Percentiles rank a stretch among this genome's conserved stretches.
phyloP scores from a whole-genome alignment of 2,329 filamentous ascomycete species.

The Zymoseptoria ardabiliae region DNA sequence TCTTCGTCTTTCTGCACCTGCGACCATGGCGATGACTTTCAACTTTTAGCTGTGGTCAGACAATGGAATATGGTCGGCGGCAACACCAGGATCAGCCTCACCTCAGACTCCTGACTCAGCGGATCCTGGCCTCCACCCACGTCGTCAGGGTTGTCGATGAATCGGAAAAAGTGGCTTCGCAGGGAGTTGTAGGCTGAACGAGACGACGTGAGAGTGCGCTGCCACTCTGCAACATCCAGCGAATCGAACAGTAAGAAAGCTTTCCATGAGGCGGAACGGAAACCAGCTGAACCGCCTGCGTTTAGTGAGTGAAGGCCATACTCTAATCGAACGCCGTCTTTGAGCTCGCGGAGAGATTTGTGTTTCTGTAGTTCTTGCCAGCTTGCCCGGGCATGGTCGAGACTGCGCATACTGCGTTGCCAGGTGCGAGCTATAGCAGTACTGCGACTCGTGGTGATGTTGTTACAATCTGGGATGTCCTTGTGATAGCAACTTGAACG shows the following conservation, averaged over 20 bases:
- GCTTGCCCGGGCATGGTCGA: slow-evolving; percentile 24
- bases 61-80: slow-evolving; percentile 11
- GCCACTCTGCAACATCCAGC: slow-evolving; percentile 60
- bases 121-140: slow-evolving; percentile 65
- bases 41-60: slow-evolving; percentile 38
- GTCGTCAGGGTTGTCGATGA: slow-evolving; percentile 77
- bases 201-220: slow-evolving; percentile 56
- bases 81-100: slow-evolving; percentile 31
- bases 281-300: slow-evolving; percentile 39
- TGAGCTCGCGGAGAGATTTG: slow-evolving; percentile 24
- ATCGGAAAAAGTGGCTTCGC: slow-evolving; percentile 67
- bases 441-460: neutral
- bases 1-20: slow-evolving; percentile 77
- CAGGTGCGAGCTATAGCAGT: neutral
- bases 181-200: slow-evolving; percentile 67
- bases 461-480: neutral
- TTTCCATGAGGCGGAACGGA: slow-evolving; percentile 91
- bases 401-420: slow-evolving; percentile 25
- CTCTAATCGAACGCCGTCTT: slow-evolving; percentile 25
- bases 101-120: slow-evolving; percentile 70
- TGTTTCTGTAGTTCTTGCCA: slow-evolving; percentile 28
- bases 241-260: slow-evolving; percentile 72
- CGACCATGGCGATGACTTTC: slow-evolving; percentile 77
- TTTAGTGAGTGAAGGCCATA: slow-evolving; percentile 10
- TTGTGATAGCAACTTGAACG: neutral